Evolutionary conservation across 2,329 filamentous ascomycete species (phyloP).

Genomic region (Xylaria arbuscula): DNA sequence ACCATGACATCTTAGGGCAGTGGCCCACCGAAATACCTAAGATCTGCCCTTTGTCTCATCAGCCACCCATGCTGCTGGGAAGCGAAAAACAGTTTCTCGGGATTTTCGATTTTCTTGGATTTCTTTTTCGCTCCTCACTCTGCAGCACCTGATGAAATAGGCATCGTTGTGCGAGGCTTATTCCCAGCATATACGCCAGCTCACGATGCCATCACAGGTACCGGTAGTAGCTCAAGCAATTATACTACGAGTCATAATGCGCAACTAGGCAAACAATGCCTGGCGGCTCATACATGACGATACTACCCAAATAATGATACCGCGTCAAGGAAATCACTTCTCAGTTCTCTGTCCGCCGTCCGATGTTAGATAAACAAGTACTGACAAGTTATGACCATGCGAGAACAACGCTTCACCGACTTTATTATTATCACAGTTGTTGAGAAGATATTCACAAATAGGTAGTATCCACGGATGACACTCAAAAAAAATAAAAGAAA

Average conservation of each 20-base stretch:
- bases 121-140: not conserved
- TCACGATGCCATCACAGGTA: too few species aligned
- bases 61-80: constrained; percentile 25
- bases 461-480: constrained; percentile 17
- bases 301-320: not conserved
- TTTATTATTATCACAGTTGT: constrained; percentile 1
- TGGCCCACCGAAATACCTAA: constrained; percentile 16
- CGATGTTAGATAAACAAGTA: not conserved
- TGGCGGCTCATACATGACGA: not conserved
- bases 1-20: not conserved
- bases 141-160: not conserved
- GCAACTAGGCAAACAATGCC: not conserved
- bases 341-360: constrained; percentile 1
- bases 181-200: not conserved
- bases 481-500: constrained; percentile 1
- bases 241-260: not conserved
- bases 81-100: constrained; percentile 9
- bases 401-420: constrained; percentile 15
- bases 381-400: not conserved
- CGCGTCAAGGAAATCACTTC: not conserved
- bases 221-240: not conserved
- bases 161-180: too few species aligned
- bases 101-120: not conserved
- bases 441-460: not conserved
- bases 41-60: constrained; percentile 20